Base-by-base conservation (phyloP, 257 asterid species). In the Ilex aquifolium region DNA sequence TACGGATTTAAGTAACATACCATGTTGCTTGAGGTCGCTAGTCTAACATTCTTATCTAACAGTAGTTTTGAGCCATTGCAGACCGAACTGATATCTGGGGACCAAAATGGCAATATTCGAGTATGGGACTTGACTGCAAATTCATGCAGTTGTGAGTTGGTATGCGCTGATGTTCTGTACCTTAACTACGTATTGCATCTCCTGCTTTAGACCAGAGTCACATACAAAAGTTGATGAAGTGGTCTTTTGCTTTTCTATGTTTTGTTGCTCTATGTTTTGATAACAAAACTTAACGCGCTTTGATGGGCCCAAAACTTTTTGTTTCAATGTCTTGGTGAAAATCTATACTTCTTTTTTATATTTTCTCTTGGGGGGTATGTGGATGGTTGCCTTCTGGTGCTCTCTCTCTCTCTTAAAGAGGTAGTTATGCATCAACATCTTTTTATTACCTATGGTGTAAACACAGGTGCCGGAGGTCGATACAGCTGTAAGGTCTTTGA, bases 71-170 rank as follows among this genome's bases (percentile, higher is more conserved):
- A 51, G 65, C 56, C 48, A 57, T 31, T 76, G 72, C 79, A 92
- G 97, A 92, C 89, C 54, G 99, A 92, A 80, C 81, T 92, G 76
- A 92, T 92, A 77, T 92, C 99, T 10, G 99, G 99, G 60, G 97
- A 92, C 75, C 99, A 92, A 77, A 89, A 92, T 78, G 99, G 99
- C 67, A 92, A 92, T 64, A 92, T 92, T 61, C 97, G 99, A 57
- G 97, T 92, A 15, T 92, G 99, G 99, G 99, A 92, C 77, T 77
- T 92, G 80, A 92, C 93, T 13, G 96, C 97, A 69, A 92, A 89
- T 82, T 84, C 99, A 61, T 92, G 99, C 83, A 92, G 99, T 81
- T 92, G 99, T 68, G 99, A 92, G 77, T 74, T 89, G 85, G 99
- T 92, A 73, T 14, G 88, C 62, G 12, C 68, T 44, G 14, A 32